Conservation (phyloP, 2,329 filamentous ascomycete species). For the Calonectria multiphialidica region DNA sequence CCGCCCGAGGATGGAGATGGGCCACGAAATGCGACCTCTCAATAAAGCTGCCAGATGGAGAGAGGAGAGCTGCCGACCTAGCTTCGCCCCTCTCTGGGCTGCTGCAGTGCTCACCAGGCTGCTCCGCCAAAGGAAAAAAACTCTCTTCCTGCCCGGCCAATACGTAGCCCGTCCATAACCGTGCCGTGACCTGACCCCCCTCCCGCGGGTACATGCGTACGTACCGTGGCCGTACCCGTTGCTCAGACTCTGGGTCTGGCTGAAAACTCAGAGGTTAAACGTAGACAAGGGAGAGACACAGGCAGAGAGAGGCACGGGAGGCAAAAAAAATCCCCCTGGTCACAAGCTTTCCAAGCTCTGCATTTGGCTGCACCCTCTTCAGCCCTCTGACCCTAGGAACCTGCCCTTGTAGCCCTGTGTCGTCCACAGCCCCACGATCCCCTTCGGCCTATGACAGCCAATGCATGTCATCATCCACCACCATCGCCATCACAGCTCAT, state of each 20-base stretch:
- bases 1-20: constrained; percentile 1
- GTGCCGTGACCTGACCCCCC: neutral
- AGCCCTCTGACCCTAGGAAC: neutral
- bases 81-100: constrained; percentile 1
- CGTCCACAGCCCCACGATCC: neutral
- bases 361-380: constrained; percentile 9
- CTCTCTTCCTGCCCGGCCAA: neutral
- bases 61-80: neutral
- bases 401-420: constrained; percentile 5
- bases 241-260: neutral
- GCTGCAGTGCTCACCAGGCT: neutral
- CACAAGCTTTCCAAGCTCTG: constrained; percentile 9
- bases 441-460: constrained; percentile 11
- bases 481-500: neutral
- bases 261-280: constrained; percentile 1
- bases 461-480: constrained; percentile 21
- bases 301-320: neutral
- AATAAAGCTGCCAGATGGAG: constrained; percentile 14
- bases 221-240: neutral
- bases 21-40: neutral
- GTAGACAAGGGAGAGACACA: neutral
- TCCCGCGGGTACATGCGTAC: neutral
- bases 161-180: constrained; percentile 5
- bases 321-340: constrained; percentile 1
- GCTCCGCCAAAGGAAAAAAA: too few relatives aligned